These are phyloP conservation scores for Croton laevigatus DNA, from an alignment of 441 rosid species.

Conservation along the genomic window DNA sequence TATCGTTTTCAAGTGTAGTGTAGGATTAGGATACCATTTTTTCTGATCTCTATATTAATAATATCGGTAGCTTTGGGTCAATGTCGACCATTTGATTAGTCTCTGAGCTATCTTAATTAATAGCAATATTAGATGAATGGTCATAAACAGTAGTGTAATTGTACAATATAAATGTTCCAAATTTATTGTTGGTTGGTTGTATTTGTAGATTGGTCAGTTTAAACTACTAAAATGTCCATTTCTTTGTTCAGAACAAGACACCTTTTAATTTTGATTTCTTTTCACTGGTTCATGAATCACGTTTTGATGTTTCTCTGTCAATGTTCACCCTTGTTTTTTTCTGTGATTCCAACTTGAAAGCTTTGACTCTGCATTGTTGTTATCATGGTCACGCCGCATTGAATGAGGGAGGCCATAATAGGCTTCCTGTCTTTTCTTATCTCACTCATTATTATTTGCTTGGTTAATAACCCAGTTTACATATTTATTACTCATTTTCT, in stretches of 20 bases:
- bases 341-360: background rate
- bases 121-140: too few relatives aligned
- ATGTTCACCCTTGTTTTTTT: too few relatives aligned
- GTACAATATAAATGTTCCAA: background rate
- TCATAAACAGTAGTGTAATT: too few relatives aligned
- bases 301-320: too few relatives aligned
- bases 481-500: too few relatives aligned
- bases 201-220: background rate
- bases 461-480: background rate
- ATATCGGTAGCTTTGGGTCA: too few relatives aligned
- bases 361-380: background rate
- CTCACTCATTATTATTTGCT: background rate
- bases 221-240: background rate
- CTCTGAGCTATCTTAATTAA: too few relatives aligned
- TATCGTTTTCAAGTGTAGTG: too few relatives aligned
- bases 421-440: background rate
- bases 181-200: background rate
- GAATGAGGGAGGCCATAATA: conserved; percentile 6
- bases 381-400: background rate
- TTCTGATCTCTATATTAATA: too few relatives aligned
- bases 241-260: background rate
- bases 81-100: too few relatives aligned
- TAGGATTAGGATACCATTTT: too few relatives aligned
- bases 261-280: background rate
- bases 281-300: background rate